Percentiles rank a stretch among this genome's conserved stretches.
phyloP scores from a whole-genome alignment of 345 rosid species.

The Leavenworthia alabamica region DNA sequence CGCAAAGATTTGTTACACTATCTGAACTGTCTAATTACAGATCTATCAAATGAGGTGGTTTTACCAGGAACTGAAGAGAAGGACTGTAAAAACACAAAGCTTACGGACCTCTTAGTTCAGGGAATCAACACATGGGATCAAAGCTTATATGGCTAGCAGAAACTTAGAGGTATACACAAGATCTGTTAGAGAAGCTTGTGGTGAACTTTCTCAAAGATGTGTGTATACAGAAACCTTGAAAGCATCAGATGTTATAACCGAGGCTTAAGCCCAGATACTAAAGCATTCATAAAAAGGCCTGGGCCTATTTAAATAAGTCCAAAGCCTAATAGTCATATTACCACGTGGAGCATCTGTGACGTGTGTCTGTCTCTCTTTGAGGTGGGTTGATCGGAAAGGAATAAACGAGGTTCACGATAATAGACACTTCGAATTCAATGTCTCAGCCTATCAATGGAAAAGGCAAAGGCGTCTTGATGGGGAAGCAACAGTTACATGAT shows the following conservation, averaged over 20 bases:
- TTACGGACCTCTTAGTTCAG: constrained; percentile 35
- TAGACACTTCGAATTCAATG: no score
- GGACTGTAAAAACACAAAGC: constrained; percentile 26
- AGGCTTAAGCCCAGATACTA: constrained; percentile 62
- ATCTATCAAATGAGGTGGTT: constrained; percentile 32
- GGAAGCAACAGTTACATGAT: no score
- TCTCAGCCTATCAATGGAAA: no score
- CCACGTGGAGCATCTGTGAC: no score
- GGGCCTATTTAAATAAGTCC: no score
- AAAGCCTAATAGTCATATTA: no score
- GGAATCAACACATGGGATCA: constrained; percentile 37
- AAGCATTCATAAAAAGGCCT: no score
- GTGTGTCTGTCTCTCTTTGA: no score
- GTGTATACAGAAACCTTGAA: constrained; percentile 58
- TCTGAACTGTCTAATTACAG: constrained; percentile 31
- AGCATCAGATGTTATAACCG: constrained; percentile 47
- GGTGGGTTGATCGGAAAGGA: no score
- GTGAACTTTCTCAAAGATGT: constrained; percentile 73
- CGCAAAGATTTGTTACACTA: no score
- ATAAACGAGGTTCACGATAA: no score
- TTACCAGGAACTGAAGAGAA: constrained; percentile 26
- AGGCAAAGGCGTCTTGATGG: no score
- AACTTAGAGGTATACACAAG: constrained; percentile 39
- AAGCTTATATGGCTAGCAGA: constrained; percentile 26
- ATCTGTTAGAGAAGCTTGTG: constrained; percentile 59